Conservation (phyloP, 1,284 basidiomycete species). For the Macrocystidia cucumis region DNA sequence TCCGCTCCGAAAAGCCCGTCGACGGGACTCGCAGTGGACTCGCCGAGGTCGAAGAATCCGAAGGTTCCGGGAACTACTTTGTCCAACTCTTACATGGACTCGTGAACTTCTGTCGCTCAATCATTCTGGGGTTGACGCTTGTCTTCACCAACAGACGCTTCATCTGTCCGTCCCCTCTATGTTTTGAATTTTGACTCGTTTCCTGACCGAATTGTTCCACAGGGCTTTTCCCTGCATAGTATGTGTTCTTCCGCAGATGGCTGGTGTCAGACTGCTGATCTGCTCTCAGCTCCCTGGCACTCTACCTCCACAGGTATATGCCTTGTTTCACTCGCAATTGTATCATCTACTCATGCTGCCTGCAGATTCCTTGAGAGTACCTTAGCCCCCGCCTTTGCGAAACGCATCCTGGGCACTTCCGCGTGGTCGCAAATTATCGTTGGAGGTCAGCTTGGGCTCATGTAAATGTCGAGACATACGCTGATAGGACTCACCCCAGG, state of each 20-base stretch:
- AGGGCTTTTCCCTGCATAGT: constrained; percentile 20
- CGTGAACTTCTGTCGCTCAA: constrained; percentile 16
- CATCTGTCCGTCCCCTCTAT: constrained; percentile 14
- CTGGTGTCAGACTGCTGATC: too few relatives aligned
- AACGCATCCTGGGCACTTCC: constrained; percentile 17
- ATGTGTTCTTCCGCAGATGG: constrained; percentile 7
- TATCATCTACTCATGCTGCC: too few relatives aligned
- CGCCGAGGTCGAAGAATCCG: constrained; percentile 11
- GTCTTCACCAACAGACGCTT: constrained; percentile 17
- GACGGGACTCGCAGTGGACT: constrained; percentile 11
- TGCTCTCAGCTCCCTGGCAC: constrained; percentile 18
- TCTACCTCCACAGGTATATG: constrained; percentile 19
- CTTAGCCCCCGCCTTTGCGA: constrained; percentile 22
- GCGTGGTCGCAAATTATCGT: constrained; percentile 25
- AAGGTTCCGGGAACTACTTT: constrained; percentile 13
- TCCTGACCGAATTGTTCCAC: background rate
- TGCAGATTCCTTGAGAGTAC: constrained; percentile 19
- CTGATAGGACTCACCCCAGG: background rate
- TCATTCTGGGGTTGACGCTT: constrained; percentile 17
- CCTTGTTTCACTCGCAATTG: too few relatives aligned
- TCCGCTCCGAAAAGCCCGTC: constrained; percentile 11
- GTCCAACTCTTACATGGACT: constrained; percentile 13
- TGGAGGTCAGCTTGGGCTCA: constrained; percentile 15
- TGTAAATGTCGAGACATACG: background rate
- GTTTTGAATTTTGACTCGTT: background rate